Evolutionary conservation across 331 rosid species (phyloP).

Genomic region (Malus hybrid): DNA sequence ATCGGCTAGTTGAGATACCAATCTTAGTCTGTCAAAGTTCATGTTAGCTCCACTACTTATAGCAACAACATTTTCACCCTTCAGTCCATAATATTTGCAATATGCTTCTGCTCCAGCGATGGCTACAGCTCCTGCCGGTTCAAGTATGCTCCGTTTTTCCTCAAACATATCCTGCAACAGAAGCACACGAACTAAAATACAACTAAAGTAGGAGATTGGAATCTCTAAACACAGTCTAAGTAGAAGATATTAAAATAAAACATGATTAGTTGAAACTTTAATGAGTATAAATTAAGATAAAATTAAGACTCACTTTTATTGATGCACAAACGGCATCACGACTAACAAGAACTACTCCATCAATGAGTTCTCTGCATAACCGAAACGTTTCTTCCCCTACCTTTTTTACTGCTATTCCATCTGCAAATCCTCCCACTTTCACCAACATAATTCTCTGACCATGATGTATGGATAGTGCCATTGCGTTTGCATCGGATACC

Average conservation of each 20-base stretch:
- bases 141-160: constrained; percentile 89
- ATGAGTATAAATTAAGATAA: neutral
- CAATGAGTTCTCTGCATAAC: constrained; percentile 70
- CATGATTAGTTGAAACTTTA: neutral
- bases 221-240: neutral
- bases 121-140: constrained; percentile 95
- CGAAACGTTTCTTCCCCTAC: constrained; percentile 89
- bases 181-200: neutral
- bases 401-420: constrained; percentile 95
- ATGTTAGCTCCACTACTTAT: constrained; percentile 95
- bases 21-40: constrained; percentile 82
- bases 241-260: neutral
- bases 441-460: constrained; percentile 70
- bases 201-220: neutral
- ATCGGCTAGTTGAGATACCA: constrained; percentile 81
- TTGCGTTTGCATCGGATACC: constrained; percentile 82
- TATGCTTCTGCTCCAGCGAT: constrained; percentile 99
- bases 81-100: constrained; percentile 84
- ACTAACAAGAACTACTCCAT: constrained; percentile 79
- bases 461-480: constrained; percentile 87
- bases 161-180: constrained; percentile 81
- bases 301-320: constrained; percentile 51
- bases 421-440: constrained; percentile 84
- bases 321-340: constrained; percentile 96
- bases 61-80: constrained; percentile 71